Conservation (phyloP, 176 grass and related monocot genomes). For the Oropetium thomaeum region DNA sequence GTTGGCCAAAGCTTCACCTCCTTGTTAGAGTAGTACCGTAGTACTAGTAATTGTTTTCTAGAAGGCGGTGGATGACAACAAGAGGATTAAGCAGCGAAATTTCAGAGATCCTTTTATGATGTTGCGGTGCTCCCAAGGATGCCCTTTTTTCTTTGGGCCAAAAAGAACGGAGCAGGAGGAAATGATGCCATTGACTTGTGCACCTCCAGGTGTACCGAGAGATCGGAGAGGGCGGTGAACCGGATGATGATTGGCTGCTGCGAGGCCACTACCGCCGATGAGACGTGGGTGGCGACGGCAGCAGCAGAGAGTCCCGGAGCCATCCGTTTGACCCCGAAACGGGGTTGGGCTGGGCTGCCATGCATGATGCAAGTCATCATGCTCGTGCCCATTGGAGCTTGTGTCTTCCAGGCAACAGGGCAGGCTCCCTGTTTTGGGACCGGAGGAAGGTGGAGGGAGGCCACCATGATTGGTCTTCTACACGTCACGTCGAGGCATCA, state of each 20-base stretch:
- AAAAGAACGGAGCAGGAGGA: not conserved
- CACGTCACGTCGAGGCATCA: not conserved
- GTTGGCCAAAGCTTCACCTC: not conserved
- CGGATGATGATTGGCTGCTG: constrained; percentile 52
- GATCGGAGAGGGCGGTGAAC: not conserved
- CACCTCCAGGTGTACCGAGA: not conserved
- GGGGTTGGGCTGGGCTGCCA: not conserved
- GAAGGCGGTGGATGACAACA: not conserved
- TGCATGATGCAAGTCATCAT: constrained; percentile 30
- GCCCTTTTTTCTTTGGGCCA: not conserved
- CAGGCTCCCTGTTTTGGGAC: constrained; percentile 31
- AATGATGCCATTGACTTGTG: constrained; percentile 55
- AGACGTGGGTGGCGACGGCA: not conserved
- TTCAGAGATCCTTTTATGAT: not conserved
- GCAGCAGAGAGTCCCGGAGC: not conserved
- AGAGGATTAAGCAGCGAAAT: constrained; percentile 9
- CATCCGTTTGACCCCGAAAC: constrained; percentile 44
- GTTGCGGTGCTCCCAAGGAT: not conserved
- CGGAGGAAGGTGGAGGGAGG: not conserved
- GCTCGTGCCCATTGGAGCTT: not conserved
- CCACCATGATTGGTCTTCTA: not conserved
- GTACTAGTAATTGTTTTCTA: too few relatives aligned
- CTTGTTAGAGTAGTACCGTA: not conserved
- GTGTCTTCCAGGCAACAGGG: constrained; percentile 20
- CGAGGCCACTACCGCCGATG: not conserved